Evolutionary conservation across 2,329 filamentous ascomycete species (phyloP).

Genomic region (Phyllosticta citribraziliensis): DNA sequence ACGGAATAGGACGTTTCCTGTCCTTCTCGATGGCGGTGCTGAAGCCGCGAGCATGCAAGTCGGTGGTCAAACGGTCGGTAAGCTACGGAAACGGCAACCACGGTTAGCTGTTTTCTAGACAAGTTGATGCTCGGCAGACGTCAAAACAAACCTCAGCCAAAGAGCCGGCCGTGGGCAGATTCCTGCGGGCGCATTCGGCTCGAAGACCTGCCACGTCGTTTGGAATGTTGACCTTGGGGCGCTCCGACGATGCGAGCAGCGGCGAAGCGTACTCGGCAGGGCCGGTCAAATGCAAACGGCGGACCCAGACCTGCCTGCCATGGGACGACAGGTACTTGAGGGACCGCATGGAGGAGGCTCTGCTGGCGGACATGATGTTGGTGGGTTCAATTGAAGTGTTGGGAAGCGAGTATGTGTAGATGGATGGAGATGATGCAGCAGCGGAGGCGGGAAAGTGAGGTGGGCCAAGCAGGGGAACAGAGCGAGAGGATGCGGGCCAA

Average conservation of each 20-base stretch:
- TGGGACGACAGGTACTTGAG: conserved; percentile 31
- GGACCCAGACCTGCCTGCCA: conserved; percentile 25
- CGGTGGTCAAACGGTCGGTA: conserved; percentile 44
- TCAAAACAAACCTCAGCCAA: conserved; percentile 37
- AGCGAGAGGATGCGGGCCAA: not conserved
- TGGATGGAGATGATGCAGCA: not conserved
- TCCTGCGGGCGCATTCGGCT: conserved; percentile 41
- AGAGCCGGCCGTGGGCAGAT: conserved; percentile 36
- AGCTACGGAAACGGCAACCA: conserved; percentile 28
- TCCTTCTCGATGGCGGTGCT: conserved; percentile 44
- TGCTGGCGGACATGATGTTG: conserved; percentile 35
- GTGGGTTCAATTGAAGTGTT: not conserved
- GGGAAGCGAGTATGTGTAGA: not conserved
- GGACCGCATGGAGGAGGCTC: conserved; percentile 33
- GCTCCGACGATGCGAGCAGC: conserved; percentile 39
- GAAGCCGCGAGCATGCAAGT: conserved; percentile 44
- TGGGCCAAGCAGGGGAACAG: not conserved
- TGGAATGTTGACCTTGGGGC: conserved; percentile 41
- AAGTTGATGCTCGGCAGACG: not conserved
- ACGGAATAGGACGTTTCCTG: conserved; percentile 26
- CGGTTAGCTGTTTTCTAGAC: conserved; percentile 4
- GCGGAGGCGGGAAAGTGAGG: not conserved
- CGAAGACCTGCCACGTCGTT: conserved; percentile 42
- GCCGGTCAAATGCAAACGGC: conserved; percentile 51
- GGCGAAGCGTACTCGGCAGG: conserved; percentile 45